Base-by-base conservation (phyloP, 495 filamentous ascomycete genomes). In the Hypomontagnella monticulosa region DNA sequence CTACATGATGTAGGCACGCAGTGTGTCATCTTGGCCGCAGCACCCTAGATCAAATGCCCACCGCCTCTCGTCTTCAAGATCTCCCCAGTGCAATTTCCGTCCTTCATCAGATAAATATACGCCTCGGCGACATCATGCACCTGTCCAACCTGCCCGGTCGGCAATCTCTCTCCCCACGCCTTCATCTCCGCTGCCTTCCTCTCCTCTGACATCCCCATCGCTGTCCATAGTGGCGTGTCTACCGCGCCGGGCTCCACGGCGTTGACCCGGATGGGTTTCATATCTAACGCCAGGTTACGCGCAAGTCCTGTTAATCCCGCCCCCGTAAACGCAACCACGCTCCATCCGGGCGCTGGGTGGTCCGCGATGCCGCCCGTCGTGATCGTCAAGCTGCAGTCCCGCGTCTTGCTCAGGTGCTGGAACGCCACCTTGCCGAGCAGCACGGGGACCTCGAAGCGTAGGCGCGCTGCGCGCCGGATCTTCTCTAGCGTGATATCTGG, bases 51-150 rank as follows among this genome's bases (percentile, higher is more conserved):
- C 44, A 73, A 52, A 64, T 71, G 52, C 2, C 33, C 42, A 3
- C 71, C 71, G 6, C 63, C 38, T 32, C 68, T 47, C 7, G 71
- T 73, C 55, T 66, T 58, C 20, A 73, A 61, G 15, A 62, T 32
- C 58, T 73, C 71, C 4, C 71, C 71, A 19, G 71, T 73, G 44
- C 68, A 64, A 53, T 73, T 73, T 10, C 55, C 18, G 42, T 91
- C 87, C 70, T 82, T 85, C 85, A 91, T 84, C 6, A 83, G 72
- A 71, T 84, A 89, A 40, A 89, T 37, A 77, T 89, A 91, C 33
- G 83, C 80, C 79, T 91, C 86, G 0, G 84, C 88, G 3, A 85
- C 78, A 72, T 89, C 87, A 67, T 84, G 82, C 9, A 82, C 78
- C 62, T 56, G 61, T 0, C 78, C 89, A 30, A 84, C 63, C 59